A percentile compares a stretch with the other conserved stretches of the same genome.
Conservation (phyloP, 2,329 filamentous ascomycete species). For the Colletotrichum neosansevieriae region DNA sequence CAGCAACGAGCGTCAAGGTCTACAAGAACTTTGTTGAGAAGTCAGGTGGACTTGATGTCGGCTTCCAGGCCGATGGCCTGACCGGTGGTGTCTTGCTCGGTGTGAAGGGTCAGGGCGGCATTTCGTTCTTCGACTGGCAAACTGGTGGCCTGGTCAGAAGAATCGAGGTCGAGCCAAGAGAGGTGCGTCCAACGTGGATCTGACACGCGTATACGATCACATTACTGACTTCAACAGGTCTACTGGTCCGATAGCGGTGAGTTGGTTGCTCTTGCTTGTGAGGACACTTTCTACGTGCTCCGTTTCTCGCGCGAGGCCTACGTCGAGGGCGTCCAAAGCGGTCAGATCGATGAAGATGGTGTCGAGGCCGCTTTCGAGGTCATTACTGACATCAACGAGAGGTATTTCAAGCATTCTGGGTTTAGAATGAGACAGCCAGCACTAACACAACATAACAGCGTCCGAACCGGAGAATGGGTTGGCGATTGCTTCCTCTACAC, state of each 20-base stretch:
- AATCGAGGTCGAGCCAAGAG: slow-evolving; percentile 82
- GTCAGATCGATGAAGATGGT: slow-evolving; percentile 87
- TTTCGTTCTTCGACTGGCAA: slow-evolving; percentile 97
- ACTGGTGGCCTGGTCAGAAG: slow-evolving; percentile 88
- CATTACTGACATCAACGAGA: slow-evolving; percentile 94
- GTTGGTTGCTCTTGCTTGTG: slow-evolving; percentile 90
- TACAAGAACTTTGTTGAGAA: slow-evolving; percentile 99
- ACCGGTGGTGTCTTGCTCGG: slow-evolving; percentile 90
- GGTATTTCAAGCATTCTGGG: slow-evolving; percentile 56
- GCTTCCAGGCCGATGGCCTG: slow-evolving; percentile 93
- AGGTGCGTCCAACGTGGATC: slow-evolving; percentile 46
- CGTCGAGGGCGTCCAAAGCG: slow-evolving; percentile 82
- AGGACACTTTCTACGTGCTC: slow-evolving; percentile 95
- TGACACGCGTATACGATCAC: no score
- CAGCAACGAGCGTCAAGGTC: slow-evolving; percentile 91
- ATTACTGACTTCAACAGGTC: slow-evolving; percentile 65
- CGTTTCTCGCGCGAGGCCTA: slow-evolving; percentile 93
- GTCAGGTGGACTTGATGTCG: slow-evolving; percentile 87
- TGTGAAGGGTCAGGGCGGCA: slow-evolving; percentile 93
- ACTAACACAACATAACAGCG: slow-evolving; percentile 62
- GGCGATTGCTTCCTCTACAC: slow-evolving; percentile 99
- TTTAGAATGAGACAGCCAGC: neutral
- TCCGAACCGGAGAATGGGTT: slow-evolving; percentile 96
- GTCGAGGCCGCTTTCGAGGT: slow-evolving; percentile 97
- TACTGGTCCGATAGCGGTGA: slow-evolving; percentile 99